Percentiles rank a stretch among this genome's conserved stretches.
Evolutionary conservation across 2,329 filamentous ascomycete species (phyloP).

Genomic region (Metarhizium sp.): DNA sequence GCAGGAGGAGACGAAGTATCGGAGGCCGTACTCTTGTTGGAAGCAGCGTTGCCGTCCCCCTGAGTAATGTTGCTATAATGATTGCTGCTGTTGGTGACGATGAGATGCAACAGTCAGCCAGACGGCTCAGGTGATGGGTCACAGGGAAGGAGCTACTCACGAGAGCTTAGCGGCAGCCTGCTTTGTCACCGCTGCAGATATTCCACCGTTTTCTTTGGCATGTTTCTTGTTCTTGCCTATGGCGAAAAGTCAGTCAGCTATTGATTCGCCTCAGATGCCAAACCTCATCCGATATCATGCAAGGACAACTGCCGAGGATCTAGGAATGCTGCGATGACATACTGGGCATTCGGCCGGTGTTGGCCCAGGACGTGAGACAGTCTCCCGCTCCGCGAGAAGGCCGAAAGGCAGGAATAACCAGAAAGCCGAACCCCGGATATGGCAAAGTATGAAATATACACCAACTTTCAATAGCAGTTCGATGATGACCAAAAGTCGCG

Average conservation of each 20-base stretch:
- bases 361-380: conserved; percentile 19
- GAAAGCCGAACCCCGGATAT: background rate
- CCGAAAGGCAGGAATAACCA: conserved; percentile 9
- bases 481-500: background rate
- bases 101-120: conserved; percentile 15
- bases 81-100: conserved; percentile 8
- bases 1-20: conserved; percentile 34
- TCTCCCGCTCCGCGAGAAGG: conserved; percentile 19
- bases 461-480: background rate
- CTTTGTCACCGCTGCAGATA: conserved; percentile 43
- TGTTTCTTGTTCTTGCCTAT: conserved; percentile 41
- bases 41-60: conserved; percentile 21
- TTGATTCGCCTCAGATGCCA: background rate
- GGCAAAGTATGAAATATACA: background rate
- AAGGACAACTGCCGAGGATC: conserved; percentile 4
- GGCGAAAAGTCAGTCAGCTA: background rate
- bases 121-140: conserved; percentile 14
- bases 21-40: conserved; percentile 28
- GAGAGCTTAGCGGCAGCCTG: conserved; percentile 42
- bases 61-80: conserved; percentile 15
- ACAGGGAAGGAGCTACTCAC: conserved; percentile 29
- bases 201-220: conserved; percentile 43
- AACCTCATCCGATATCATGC: background rate
- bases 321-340: conserved; percentile 11
- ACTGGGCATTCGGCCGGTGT: conserved; percentile 28